phyloP scores from a whole-genome alignment of 495 filamentous ascomycete species.

The Thermothielavioides terrestris region DNA sequence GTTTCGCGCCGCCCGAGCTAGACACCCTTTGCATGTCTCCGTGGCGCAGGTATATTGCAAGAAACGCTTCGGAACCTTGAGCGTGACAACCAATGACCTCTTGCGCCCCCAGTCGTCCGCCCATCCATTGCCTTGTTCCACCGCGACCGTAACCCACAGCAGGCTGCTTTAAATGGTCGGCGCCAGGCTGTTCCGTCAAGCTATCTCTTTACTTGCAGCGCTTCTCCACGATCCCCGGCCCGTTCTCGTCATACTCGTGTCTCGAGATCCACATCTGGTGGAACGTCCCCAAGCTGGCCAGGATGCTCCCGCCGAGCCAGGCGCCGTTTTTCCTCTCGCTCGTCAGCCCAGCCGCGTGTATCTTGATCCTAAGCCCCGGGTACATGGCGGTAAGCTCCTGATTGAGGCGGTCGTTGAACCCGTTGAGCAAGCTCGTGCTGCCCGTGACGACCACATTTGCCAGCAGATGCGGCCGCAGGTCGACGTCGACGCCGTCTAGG shows the following conservation, averaged over 20 bases:
- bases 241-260: conserved; percentile 77
- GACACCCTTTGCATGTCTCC: too few species aligned
- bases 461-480: conserved; percentile 73
- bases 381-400: conserved; percentile 69
- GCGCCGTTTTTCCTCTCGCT: conserved; percentile 81
- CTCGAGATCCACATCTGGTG: conserved; percentile 97
- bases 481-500: conserved; percentile 72
- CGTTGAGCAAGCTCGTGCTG: conserved; percentile 71
- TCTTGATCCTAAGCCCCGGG: conserved; percentile 72
- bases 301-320: conserved; percentile 95
- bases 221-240: conserved; percentile 63
- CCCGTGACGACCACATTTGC: conserved; percentile 91
- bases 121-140: not conserved
- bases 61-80: not conserved
- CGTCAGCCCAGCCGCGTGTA: conserved; percentile 75
- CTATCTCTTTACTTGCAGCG: conserved; percentile 52
- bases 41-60: too few species aligned
- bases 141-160: not conserved
- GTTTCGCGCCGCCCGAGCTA: too few species aligned
- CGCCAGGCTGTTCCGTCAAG: not conserved
- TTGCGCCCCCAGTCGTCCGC: too few species aligned
- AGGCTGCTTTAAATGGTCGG: not conserved
- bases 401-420: conserved; percentile 82
- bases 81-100: not conserved
- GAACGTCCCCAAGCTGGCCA: conserved; percentile 95